Evolutionary conservation across 2,329 filamentous ascomycete species (phyloP), one percentile per base, ranked within the genome.

Genomic region (Graphiopsis chlorocephala): DNA sequence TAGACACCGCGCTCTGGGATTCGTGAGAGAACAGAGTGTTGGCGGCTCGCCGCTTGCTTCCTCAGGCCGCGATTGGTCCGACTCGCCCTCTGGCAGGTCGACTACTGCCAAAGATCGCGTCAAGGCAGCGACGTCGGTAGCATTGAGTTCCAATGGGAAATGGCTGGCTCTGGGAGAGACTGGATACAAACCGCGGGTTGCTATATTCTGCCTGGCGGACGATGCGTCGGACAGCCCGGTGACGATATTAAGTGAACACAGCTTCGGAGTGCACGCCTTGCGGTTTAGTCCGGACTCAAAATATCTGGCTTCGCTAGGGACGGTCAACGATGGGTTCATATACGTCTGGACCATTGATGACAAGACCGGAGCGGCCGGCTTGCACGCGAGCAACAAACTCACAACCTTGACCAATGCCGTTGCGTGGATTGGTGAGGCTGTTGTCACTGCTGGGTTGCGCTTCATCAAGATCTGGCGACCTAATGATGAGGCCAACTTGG

Each of bases 391-490:
- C 83, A 98, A 98, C 78, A 92, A 95, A 75, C 98, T 95, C 78
- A 98, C 93, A 7, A 93, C 91, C 20, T 88, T 88, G 67, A 86
- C 98, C 71, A 89, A 89, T 68, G 88, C 90, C 61, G 96, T 99
- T 86, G 85, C 90, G 47, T 99, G 95, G 94, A 87, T 97, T 78
- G 93, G 93, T 12, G 90, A 84, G 70, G 90, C 80, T 69, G 83
- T 99, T 61, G 83, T 99, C 65, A 97, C 94, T 25, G 86, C 95
- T 26, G 95, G 95, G 15, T 90, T 95, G 60, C 88, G 95, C 28
- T 94, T 97, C 78, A 87, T 97, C 76, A 98, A 97, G 78, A 86
- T 96, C 59, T 99, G 95, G 95, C 89, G 89, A 70, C 84, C 95
- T 12, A 91, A 95, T 38, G 92, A 94, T 28, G 79, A 72, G 64